A percentile compares a stretch with the other conserved stretches of the same genome.
Conservation (phyloP, 2,329 filamentous ascomycete genomes). For the Penicillium sp. region DNA sequence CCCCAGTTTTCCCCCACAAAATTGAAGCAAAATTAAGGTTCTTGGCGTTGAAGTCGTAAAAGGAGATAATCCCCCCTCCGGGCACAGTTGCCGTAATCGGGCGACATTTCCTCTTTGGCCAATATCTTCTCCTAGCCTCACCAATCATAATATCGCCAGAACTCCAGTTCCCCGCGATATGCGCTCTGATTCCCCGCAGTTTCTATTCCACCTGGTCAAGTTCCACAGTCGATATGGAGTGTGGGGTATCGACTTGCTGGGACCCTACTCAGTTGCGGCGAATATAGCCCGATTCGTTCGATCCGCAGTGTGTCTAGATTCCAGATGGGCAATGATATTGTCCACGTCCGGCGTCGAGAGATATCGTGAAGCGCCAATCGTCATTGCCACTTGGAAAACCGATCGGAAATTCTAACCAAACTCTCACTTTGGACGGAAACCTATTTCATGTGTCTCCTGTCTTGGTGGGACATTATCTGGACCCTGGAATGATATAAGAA, state of each 20-base stretch:
- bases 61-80: not conserved
- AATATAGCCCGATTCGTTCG: constrained; percentile 1
- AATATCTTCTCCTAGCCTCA: not conserved
- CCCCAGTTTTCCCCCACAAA: not conserved
- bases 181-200: not conserved
- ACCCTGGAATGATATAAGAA: not conserved
- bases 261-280: not conserved
- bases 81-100: not conserved
- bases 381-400: not conserved
- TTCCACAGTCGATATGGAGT: not conserved
- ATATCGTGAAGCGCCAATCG: not conserved
- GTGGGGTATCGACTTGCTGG: not conserved
- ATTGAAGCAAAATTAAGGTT: not conserved
- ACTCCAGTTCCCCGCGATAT: not conserved
- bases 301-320: not conserved
- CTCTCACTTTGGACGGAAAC: not conserved
- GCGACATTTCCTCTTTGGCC: not conserved
- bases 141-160: not conserved
- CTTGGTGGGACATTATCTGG: not conserved
- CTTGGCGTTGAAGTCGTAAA: not conserved
- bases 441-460: not conserved
- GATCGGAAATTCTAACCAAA: not conserved
- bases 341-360: not conserved
- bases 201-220: not conserved
- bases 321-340: not conserved